Conservation (phyloP, 2,329 filamentous ascomycete genomes). For the Stachybotrys echinatus region DNA sequence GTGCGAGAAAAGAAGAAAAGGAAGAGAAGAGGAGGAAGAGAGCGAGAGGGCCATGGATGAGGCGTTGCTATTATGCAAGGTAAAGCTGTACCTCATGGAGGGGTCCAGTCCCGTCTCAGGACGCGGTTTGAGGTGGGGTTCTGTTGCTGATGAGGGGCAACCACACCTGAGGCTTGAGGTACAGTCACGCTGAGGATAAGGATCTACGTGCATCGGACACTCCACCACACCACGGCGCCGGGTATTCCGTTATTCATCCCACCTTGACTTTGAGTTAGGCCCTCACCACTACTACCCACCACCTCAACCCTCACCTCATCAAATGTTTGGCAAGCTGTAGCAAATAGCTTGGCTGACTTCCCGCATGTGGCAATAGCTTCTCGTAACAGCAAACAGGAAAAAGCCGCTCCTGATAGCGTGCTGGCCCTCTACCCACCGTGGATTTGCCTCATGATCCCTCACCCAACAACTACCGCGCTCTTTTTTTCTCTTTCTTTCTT, state of each 20-base stretch:
- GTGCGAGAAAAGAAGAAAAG: constrained; percentile 11
- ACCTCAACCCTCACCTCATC: neutral
- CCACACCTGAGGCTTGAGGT: neutral
- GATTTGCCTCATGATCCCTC: neutral
- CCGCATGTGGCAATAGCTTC: neutral
- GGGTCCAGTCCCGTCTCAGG: neutral
- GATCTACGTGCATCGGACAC: neutral
- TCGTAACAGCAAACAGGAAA: neutral
- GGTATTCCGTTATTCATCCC: constrained; percentile 12
- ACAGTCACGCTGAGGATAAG: constrained; percentile 1
- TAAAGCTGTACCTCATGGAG: neutral
- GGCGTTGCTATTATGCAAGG: neutral
- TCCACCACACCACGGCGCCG: neutral
- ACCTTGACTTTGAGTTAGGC: constrained; percentile 5
- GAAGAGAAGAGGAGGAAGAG: constrained; percentile 13
- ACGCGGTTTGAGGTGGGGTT: neutral
- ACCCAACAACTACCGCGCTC: too few species aligned
- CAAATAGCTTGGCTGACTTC: neutral
- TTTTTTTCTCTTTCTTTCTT: too few species aligned
- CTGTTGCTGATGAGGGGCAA: neutral
- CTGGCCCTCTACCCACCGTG: neutral
- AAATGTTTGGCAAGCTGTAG: neutral
- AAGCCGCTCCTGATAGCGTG: neutral
- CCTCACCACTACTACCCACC: neutral
- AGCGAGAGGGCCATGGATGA: constrained; percentile 3